phyloP scores from a whole-genome alignment of 2,329 filamentous ascomycete species.

The Trichophyton simii region DNA sequence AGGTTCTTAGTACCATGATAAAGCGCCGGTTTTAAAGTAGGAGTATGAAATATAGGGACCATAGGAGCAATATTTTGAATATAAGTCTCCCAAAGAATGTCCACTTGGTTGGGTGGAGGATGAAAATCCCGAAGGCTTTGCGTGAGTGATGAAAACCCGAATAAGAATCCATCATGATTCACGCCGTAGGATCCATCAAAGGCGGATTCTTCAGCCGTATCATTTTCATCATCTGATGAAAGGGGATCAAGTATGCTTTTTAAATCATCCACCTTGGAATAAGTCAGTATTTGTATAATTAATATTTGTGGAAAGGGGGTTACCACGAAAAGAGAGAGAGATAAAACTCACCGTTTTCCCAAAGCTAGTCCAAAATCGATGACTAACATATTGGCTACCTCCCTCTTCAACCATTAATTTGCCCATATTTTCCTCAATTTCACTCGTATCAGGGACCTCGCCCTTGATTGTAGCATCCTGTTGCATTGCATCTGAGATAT shows the following conservation, averaged over 20 bases:
- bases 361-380: slow-evolving; percentile 48
- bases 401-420: slow-evolving; percentile 48
- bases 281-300: not conserved
- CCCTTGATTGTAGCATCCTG: not conserved
- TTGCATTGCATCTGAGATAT: not conserved
- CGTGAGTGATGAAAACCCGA: slow-evolving; percentile 46
- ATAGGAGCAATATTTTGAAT: slow-evolving; percentile 51
- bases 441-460: slow-evolving; percentile 12
- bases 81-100: slow-evolving; percentile 45
- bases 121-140: slow-evolving; percentile 46
- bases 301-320: not conserved
- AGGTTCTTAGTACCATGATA: slow-evolving; percentile 39
- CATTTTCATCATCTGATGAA: slow-evolving; percentile 45
- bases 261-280: slow-evolving; percentile 44
- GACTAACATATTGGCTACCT: slow-evolving; percentile 49
- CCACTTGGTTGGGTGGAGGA: slow-evolving; percentile 40
- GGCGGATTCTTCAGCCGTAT: slow-evolving; percentile 35
- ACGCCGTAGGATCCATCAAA: slow-evolving; percentile 24
- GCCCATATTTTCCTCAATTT: slow-evolving; percentile 37
- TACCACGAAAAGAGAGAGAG: not conserved
- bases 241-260: slow-evolving; percentile 48
- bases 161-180: slow-evolving; percentile 47
- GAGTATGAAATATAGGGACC: slow-evolving; percentile 47
- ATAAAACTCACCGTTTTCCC: slow-evolving; percentile 42
- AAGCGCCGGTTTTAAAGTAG: slow-evolving; percentile 41